Base-by-base conservation (phyloP, 257 asterid species). In the Agastache rugosa region DNA sequence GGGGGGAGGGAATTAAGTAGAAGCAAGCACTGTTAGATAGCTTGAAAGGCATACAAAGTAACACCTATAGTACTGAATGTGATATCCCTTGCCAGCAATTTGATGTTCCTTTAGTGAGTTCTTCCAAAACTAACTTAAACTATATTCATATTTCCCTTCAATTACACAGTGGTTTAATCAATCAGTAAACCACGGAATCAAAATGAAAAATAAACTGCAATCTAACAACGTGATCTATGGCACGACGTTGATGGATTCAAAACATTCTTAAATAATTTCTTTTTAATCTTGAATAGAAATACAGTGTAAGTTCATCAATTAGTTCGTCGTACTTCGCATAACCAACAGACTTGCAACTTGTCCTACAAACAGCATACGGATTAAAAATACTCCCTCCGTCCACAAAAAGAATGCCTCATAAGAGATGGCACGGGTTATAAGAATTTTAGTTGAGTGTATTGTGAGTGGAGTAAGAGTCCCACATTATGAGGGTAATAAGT, bases 301-400 rank as follows among this genome's bases (percentile, higher is more conserved):
- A 27, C 41, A 29, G 34, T 35, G 19, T 34, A 79, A 16, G 41
- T 37, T 64, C 29, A 14, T 47, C 17, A 58, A 29, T 56, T 66
- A 44, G 10, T 27, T 54, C 63, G 22, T 51, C n/a, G 53, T 11
- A 69, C 62, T 19, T 27, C 5, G 64, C 68, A 47, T 59, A 74
- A 34, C 70, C 23, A 27, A 63, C 50, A 63, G n/a, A 35, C 3
- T 29, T 14, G 7, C 56, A 67, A 42, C 59, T 56, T 55, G 76
- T 27, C 44, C 39, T 11, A 58, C 63, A 67, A 45, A 64, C 39
- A 64, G 16, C 35, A 64, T 71, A 63, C 74, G 23, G 54, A 53
- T 58, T 25, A 58, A n/a, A 61, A 47, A 74, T 50, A n/a, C n/a
- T n/a, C n/a, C n/a, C n/a, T n/a, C n/a, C n/a, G n/a, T n/a, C n/a